Conservation (phyloP, 768 basidiomycete genomes). For the Rhodotorula graminis region DNA sequence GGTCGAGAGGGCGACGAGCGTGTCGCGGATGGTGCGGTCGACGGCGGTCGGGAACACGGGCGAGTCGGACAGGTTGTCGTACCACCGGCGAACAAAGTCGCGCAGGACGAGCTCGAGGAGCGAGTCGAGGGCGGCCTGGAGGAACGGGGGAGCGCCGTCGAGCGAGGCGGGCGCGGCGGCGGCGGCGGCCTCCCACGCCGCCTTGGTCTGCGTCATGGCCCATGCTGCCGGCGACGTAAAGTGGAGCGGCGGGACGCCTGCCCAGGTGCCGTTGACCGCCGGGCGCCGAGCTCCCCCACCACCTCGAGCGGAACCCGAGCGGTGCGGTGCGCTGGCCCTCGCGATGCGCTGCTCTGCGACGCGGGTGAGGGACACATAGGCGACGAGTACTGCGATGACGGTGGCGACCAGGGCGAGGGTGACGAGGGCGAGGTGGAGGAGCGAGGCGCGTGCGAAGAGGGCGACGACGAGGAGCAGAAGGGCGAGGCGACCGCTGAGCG, state of each 20-base stretch:
- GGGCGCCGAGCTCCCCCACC: background rate
- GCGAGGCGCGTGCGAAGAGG: background rate
- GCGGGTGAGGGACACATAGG: too few species aligned
- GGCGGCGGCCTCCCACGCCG: conserved; percentile 24
- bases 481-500: background rate
- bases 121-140: conserved; percentile 17
- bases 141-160: conserved; percentile 6
- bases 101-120: conserved; percentile 59
- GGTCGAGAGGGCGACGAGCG: conserved; percentile 58
- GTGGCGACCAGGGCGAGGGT: background rate
- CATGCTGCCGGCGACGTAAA: conserved; percentile 36
- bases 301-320: background rate
- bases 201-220: conserved; percentile 32
- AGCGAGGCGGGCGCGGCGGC: conserved; percentile 1
- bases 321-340: background rate
- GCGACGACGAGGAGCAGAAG: background rate
- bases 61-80: conserved; percentile 74
- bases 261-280: background rate
- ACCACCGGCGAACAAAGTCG: conserved; percentile 89
- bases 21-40: conserved; percentile 65
- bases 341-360: background rate
- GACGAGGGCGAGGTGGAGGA: background rate
- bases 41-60: conserved; percentile 83
- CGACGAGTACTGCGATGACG: background rate
- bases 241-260: conserved; percentile 12